Conservation (phyloP, 73 alveolate species). For the Halteria grandinella region DNA sequence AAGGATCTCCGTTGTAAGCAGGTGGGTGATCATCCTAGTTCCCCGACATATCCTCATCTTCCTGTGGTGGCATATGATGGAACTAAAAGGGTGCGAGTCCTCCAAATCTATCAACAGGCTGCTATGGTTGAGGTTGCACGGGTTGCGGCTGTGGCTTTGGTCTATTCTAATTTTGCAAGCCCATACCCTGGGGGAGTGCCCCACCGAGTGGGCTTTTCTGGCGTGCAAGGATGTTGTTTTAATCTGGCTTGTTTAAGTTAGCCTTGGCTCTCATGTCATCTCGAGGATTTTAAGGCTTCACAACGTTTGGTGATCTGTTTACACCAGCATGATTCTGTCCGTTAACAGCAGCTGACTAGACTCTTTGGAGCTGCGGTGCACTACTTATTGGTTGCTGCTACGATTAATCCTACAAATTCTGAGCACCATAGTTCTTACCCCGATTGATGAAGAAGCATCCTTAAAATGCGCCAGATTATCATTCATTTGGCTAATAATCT, state of each 20-base stretch:
- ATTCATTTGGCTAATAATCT: constrained; percentile 10
- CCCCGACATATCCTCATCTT: background rate
- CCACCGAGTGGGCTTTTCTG: background rate
- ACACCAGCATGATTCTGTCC: no score
- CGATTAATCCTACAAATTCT: background rate
- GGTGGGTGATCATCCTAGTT: constrained; percentile 2
- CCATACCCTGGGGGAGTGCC: constrained; percentile 24
- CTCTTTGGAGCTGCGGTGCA: background rate
- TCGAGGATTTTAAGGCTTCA: background rate
- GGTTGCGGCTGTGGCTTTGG: constrained; percentile 12
- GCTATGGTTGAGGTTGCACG: background rate
- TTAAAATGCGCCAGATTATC: constrained; percentile 11
- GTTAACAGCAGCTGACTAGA: background rate
- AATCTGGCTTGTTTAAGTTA: background rate
- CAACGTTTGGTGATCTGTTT: no score
- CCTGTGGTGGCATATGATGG: constrained; percentile 11
- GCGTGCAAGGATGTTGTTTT: background rate
- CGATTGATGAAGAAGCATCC: background rate
- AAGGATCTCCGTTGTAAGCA: constrained; percentile 8
- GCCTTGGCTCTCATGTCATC: background rate
- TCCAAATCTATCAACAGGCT: constrained; percentile 45
- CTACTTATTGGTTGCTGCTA: background rate
- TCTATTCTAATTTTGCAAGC: constrained; percentile 18
- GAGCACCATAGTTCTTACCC: background rate
- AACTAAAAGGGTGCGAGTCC: constrained; percentile 37